Evolutionary conservation across 2,329 filamentous ascomycete species (phyloP).

Genomic region (Corinectria fuckeliana): DNA sequence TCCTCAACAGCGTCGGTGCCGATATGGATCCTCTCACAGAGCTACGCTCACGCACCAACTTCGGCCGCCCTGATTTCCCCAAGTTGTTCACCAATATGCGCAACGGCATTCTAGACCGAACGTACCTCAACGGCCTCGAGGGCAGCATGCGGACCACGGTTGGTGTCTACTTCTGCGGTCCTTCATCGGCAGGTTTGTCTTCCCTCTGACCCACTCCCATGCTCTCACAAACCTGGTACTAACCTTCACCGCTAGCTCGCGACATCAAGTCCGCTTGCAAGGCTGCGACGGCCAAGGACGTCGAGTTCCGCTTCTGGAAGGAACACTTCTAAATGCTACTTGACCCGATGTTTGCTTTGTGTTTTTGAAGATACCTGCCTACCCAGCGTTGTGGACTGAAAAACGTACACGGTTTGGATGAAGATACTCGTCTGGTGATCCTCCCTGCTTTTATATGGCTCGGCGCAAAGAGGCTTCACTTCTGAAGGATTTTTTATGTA

Average conservation of each 20-base stretch:
- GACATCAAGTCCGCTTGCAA: slow-evolving; percentile 86
- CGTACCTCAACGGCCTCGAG: slow-evolving; percentile 84
- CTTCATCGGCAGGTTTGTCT: slow-evolving; percentile 69
- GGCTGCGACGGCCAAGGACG: slow-evolving; percentile 73
- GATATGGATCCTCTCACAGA: slow-evolving; percentile 91
- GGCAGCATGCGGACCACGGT: slow-evolving; percentile 80
- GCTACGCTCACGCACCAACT: slow-evolving; percentile 88
- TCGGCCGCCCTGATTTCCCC: slow-evolving; percentile 89
- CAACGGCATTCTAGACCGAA: slow-evolving; percentile 83
- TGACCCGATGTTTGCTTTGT: slow-evolving; percentile 21
- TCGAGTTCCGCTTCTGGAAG: slow-evolving; percentile 98
- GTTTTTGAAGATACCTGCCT: slow-evolving; percentile 35
- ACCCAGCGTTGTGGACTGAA: slow-evolving; percentile 16
- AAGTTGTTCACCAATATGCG: slow-evolving; percentile 84
- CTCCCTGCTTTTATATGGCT: slow-evolving; percentile 4
- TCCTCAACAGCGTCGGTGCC: slow-evolving; percentile 91
- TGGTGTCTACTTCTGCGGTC: slow-evolving; percentile 97
- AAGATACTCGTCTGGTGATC: slow-evolving; percentile 1
- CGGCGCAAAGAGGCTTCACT: slow-evolving; percentile 14
- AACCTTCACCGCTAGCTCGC: slow-evolving; percentile 64
- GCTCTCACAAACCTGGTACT: slow-evolving; percentile 31
- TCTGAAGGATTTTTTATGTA: slow-evolving; percentile 14
- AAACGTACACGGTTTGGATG: neutral
- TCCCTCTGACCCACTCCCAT: neutral
- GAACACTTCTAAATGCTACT: slow-evolving; percentile 72